These are phyloP conservation scores for Amphibolis antarctica DNA, from an alignment of 106 monocot genomes.

Conservation along the genomic window DNA sequence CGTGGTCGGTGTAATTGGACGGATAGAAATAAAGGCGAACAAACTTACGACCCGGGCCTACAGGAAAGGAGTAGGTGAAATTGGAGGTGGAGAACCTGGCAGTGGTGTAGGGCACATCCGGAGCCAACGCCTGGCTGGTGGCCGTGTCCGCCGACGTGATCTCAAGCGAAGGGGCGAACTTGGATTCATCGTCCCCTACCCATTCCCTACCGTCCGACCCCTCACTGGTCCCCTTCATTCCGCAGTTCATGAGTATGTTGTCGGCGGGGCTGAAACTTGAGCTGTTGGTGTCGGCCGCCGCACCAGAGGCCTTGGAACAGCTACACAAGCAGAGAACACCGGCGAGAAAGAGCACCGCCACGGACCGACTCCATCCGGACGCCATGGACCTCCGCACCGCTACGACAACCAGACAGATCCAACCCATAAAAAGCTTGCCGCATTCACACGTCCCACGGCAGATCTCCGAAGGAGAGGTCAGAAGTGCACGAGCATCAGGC, in stretches of 20 bases:
- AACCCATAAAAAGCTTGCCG: too few species aligned
- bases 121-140: not conserved
- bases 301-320: too few species aligned
- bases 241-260: conserved; percentile 9
- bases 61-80: conserved; percentile 62
- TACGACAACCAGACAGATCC: too few species aligned
- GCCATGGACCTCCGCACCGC: too few species aligned
- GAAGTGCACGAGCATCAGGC: too few species aligned
- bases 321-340: too few species aligned
- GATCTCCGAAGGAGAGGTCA: too few species aligned
- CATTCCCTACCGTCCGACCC: not conserved
- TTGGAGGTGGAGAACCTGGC: conserved; percentile 44
- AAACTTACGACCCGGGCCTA: conserved; percentile 43
- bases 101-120: conserved; percentile 1
- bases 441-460: too few species aligned
- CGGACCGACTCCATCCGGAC: not conserved
- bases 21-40: conserved; percentile 75
- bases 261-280: conserved; percentile 6
- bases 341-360: too few species aligned
- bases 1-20: conserved; percentile 21
- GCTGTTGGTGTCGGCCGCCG: not conserved
- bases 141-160: conserved; percentile 2
- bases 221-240: not conserved
- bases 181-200: conserved; percentile 10
- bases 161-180: conserved; percentile 5